Conservation (phyloP, 257 asterid genomes). For the Solanum tarapatanum region DNA sequence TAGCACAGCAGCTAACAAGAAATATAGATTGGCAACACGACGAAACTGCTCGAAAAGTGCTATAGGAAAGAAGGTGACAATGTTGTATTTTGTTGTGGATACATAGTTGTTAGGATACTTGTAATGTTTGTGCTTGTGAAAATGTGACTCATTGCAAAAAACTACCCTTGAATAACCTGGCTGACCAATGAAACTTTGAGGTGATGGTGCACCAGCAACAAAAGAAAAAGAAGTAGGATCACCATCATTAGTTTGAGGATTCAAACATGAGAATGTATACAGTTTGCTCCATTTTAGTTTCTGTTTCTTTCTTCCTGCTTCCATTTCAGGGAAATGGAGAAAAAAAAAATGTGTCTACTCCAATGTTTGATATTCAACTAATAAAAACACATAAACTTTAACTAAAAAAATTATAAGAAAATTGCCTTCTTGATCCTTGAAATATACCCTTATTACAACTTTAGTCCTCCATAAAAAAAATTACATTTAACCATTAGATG, state of each 20-base stretch:
- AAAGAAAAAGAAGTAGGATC: slow-evolving; percentile 3
- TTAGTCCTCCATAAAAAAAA: neutral
- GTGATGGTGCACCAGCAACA: slow-evolving; percentile 13
- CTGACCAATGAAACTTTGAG: slow-evolving; percentile 29
- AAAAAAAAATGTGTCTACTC: neutral
- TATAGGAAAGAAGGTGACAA: slow-evolving; percentile 73
- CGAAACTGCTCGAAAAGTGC: slow-evolving; percentile 89
- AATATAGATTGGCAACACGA: slow-evolving; percentile 88
- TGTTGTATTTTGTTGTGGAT: slow-evolving; percentile 85
- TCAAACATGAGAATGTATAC: slow-evolving; percentile 67
- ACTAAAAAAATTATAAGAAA: neutral
- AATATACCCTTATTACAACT: neutral
- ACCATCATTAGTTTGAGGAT: slow-evolving; percentile 32
- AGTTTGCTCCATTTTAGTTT: slow-evolving; percentile 67
- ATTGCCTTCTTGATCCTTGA: neutral
- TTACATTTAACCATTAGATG: neutral
- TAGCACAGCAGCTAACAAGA: slow-evolving; percentile 74
- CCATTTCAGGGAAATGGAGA: slow-evolving; percentile 25
- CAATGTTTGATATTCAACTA: neutral
- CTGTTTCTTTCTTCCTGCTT: slow-evolving; percentile 63
- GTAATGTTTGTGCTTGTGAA: slow-evolving; percentile 54
- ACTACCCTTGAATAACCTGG: slow-evolving; percentile 70
- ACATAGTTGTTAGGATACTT: slow-evolving; percentile 60
- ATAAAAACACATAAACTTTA: neutral
- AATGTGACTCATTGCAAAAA: slow-evolving; percentile 63